These are phyloP conservation scores for Neurospora sp. DNA, from an alignment of 2,329 filamentous ascomycete genomes.

Conservation along the genomic window DNA sequence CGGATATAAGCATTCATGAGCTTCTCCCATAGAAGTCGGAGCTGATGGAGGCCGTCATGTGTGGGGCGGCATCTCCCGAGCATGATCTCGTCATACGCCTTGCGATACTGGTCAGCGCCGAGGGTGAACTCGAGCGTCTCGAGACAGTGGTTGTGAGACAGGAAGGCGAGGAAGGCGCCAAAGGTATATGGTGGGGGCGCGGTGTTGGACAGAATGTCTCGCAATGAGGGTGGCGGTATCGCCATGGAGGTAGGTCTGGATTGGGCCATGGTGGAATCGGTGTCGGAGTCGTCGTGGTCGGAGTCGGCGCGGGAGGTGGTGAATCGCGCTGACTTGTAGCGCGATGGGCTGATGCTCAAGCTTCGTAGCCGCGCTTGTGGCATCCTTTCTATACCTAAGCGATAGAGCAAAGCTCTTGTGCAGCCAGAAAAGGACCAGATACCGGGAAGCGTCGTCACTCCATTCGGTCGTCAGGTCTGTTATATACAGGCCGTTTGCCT, in stretches of 20 bases:
- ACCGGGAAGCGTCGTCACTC: conserved; percentile 14
- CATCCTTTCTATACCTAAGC: conserved; percentile 25
- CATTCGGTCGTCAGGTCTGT: conserved; percentile 4
- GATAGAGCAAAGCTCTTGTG: conserved; percentile 3
- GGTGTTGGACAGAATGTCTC: conserved; percentile 79
- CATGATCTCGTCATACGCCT: conserved; percentile 40
- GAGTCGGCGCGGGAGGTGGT: conserved; percentile 35
- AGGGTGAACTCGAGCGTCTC: conserved; percentile 96
- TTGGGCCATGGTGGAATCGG: conserved; percentile 33
- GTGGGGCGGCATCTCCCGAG: conserved; percentile 30
- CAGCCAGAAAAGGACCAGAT: conserved; percentile 5
- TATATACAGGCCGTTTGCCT: conserved; percentile 11
- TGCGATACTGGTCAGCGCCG: conserved; percentile 77
- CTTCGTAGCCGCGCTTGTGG: conserved; percentile 36
- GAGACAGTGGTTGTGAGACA: conserved; percentile 93
- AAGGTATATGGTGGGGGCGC: conserved; percentile 85
- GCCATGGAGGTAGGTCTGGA: conserved; percentile 42
- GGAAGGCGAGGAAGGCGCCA: conserved; percentile 88
- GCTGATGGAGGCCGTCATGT: conserved; percentile 47
- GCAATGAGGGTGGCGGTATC: conserved; percentile 53
- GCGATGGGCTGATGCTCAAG: conserved; percentile 30
- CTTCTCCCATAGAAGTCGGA: conserved; percentile 77
- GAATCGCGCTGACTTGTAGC: conserved; percentile 33
- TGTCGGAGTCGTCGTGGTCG: conserved; percentile 34
- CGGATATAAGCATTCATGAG: conserved; percentile 84